Evolutionary conservation across 495 filamentous ascomycete genomes (phyloP).

Genomic region (Penicillium canescens): DNA sequence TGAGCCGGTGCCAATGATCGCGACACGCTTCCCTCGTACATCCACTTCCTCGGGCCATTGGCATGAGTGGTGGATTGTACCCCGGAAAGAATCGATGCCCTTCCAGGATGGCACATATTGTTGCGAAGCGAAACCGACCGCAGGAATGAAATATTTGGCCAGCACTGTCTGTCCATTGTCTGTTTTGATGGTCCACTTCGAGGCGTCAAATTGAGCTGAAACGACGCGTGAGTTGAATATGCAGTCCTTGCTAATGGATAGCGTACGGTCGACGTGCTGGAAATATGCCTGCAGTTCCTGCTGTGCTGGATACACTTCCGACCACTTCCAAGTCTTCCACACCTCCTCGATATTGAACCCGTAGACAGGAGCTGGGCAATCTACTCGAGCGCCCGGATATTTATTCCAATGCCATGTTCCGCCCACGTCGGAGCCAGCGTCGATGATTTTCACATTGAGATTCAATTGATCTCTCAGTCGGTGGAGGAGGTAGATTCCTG

Average conservation of each 20-base stretch:
- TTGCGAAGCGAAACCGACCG: conserved; percentile 33
- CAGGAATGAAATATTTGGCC: conserved; percentile 50
- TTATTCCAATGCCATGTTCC: conserved; percentile 54
- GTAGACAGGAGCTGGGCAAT: conserved; percentile 52
- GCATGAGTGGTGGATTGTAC: conserved; percentile 55
- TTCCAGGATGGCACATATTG: conserved; percentile 46
- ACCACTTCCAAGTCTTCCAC: conserved; percentile 56
- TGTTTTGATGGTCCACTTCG: conserved; percentile 49
- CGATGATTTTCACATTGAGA: conserved; percentile 38
- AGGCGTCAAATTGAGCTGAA: conserved; percentile 40
- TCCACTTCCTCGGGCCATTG: conserved; percentile 57
- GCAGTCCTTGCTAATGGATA: conserved; percentile 51
- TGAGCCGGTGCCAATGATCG: conserved; percentile 62
- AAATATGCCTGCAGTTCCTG: conserved; percentile 56
- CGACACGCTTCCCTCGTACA: conserved; percentile 48
- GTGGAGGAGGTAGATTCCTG: conserved; percentile 33
- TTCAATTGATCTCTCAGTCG: conserved; percentile 27
- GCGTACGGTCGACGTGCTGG: conserved; percentile 50
- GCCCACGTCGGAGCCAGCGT: conserved; percentile 45
- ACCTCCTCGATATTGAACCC: conserved; percentile 52
- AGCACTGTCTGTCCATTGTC: conserved; percentile 42
- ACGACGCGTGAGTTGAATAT: conserved; percentile 50
- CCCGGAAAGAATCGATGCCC: conserved; percentile 55
- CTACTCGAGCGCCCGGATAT: conserved; percentile 51
- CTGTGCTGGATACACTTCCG: conserved; percentile 49